Base-by-base conservation (phyloP, 495 filamentous ascomycete species). In the Pyrenula aspistea region DNA sequence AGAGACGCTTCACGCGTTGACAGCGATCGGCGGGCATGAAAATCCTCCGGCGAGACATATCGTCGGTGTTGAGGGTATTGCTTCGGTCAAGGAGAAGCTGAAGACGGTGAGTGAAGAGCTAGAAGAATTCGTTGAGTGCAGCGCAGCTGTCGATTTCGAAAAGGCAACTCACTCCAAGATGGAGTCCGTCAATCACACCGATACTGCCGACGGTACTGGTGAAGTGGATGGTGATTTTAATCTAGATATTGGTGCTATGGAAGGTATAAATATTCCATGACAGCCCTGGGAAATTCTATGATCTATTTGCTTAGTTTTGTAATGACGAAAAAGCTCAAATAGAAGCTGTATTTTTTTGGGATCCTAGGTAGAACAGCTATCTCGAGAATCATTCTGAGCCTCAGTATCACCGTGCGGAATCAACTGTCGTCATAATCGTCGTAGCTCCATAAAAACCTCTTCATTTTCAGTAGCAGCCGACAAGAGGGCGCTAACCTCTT, bases 41-140 rank as follows among this genome's bases (percentile, higher is more conserved):
- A 96, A 96, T 70, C 93, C 93, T 3, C 93, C 93, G 0, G 90
- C 91, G 2, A 75, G 93, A 25, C 91, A 96, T 66, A 95, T 96
- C 59, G 90, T 97, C 0, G 92, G 93, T 1, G 86, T 87, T 62
- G 93, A 97, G 66, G 91, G 89, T 10, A 85, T 91, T 25, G 81
- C 85, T 2, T 86, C 83, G 24, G 91, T 98, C 20, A 95, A 94
- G 62, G 93, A 97, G 74, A 96, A 96, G 71, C 71, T 98, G 55
- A 96, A 94, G 76, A 96, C 90, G 21, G 86, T 96, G 1, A 94
- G 89, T 55, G 91, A 97, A 66, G 93, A 97, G 70, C 64, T 97
- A 47, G 93, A 97, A 67, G 93, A 96, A 57, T 97, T 96, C 71
- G 84, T 96, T 25, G 88, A 93, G 61, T 86, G 88, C 22, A 96